Evolutionary conservation across 78 protist genomes (phyloP).

Genomic region (Goniomonas avonlea): DNA sequence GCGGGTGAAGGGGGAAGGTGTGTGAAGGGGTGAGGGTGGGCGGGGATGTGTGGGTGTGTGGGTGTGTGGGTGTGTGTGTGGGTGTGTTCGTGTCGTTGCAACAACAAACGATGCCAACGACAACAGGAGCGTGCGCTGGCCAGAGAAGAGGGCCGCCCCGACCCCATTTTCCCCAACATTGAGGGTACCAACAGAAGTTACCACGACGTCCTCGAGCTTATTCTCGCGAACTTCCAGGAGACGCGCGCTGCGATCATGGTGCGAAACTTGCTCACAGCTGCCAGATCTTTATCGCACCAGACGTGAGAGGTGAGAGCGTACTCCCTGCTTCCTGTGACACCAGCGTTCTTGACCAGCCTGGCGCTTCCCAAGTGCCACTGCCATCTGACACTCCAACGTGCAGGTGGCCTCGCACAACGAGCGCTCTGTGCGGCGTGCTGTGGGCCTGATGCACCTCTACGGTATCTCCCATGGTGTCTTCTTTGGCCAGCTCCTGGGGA

Average conservation of each 20-base stretch:
- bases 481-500: slow-evolving; percentile 71
- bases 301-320: not conserved
- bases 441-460: not conserved
- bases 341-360: not conserved
- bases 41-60: too few species aligned
- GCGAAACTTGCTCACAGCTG: not conserved
- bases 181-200: slow-evolving; percentile 49
- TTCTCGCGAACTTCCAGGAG: slow-evolving; percentile 4
- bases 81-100: too few species aligned
- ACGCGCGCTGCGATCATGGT: not conserved
- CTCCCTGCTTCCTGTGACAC: not conserved
- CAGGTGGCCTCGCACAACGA: slow-evolving; percentile 10
- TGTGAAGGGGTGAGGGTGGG: too few species aligned
- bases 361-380: not conserved
- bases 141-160: not conserved
- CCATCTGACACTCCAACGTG: not conserved
- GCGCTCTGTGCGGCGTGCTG: not conserved
- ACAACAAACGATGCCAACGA: too few species aligned
- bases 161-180: not conserved
- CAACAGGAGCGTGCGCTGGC: slow-evolving; percentile 49
- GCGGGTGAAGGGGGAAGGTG: too few species aligned
- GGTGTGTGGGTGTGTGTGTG: too few species aligned
- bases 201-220: not conserved
- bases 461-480: slow-evolving; percentile 17
- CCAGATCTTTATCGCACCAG: slow-evolving; percentile 6